Evolutionary conservation across 495 filamentous ascomycete species (phyloP).

Genomic region (Parathielavia appendiculata): DNA sequence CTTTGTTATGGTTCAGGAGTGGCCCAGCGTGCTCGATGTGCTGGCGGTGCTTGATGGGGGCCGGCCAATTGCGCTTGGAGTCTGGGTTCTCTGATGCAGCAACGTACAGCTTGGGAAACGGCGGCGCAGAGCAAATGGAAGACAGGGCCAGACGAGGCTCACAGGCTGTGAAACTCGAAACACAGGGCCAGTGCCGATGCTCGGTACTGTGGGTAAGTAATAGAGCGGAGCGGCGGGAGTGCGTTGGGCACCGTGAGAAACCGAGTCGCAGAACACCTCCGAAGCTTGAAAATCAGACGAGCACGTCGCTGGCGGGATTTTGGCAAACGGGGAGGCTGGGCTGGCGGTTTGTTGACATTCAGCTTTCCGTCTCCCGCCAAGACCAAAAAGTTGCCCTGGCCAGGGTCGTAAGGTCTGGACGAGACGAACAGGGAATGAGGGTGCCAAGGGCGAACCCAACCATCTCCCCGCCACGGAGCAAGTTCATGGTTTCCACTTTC

Average conservation of each 20-base stretch:
- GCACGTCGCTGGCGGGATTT: slow-evolving; percentile 1
- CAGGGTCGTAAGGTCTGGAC: not conserved
- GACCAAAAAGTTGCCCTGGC: slow-evolving; percentile 4
- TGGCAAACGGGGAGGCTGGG: slow-evolving; percentile 7
- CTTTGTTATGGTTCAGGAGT: slow-evolving; percentile 38
- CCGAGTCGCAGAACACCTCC: not conserved
- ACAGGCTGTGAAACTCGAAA: not conserved
- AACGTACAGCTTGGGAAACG: slow-evolving; percentile 30
- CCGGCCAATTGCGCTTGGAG: slow-evolving; percentile 33
- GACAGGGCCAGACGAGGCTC: slow-evolving; percentile 8
- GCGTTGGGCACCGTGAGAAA: not conserved
- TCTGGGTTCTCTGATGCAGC: slow-evolving; percentile 34
- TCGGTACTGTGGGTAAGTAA: not conserved
- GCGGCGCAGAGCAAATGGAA: slow-evolving; percentile 13
- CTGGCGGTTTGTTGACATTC: slow-evolving; percentile 23
- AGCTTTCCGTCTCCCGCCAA: slow-evolving; percentile 13
- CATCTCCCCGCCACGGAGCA: not conserved
- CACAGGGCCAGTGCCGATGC: not conserved
- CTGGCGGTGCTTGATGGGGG: slow-evolving; percentile 36
- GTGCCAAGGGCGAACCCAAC: not conserved
- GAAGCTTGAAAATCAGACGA: not conserved
- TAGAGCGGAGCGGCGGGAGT: slow-evolving; percentile 3
- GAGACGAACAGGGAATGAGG: not conserved
- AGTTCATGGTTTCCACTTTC: too few relatives aligned
- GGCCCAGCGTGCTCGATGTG: slow-evolving; percentile 37